Base-by-base conservation (phyloP, 2,329 filamentous ascomycete genomes). In the Colletotrichum noveboracense region DNA sequence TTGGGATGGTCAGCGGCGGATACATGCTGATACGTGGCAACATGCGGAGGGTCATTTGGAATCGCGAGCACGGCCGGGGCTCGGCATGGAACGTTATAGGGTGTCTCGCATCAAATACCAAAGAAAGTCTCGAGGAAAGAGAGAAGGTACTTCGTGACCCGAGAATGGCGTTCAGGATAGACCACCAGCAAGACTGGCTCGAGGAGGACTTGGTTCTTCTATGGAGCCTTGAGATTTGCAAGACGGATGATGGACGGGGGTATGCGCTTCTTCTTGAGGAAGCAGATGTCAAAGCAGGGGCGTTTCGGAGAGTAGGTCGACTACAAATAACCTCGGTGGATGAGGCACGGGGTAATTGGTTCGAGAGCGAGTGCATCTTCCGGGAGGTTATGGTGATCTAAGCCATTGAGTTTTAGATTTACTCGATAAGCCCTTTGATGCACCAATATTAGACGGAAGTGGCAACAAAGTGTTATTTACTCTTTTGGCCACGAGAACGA, bases 161-260 rank as follows among this genome's bases (percentile, higher is more conserved):
- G 6, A 28, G 66, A 21, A 68, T 58, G 66, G 26, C n/a, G 13
- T 7, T 58, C 1, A 55, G 30, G 6, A 58, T 43, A 10, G 66
- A 68, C 28, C 30, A 58, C 3, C 66, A 52, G 0, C 13, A 38
- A 1, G 66, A 68, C 12, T 58, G 48, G 52, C 66, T 24, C 12
- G 9, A 26, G 13, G 16, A 52, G 58, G 66, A 66, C 10, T 26
- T 16, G 18, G n/a, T 52, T 34, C 30, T 28, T 9, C 52, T 68
- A 3, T 68, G 52, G 66, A 68, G 66, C 26, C 18, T 68, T 18
- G 66, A 68, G 10, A 68, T 68, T 26, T 68, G 66, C 48, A 68
- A 68, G 43, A 26, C 66, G 3, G 48, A 38, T 8, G 52, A 38
- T 1, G 66, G 48, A 7, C 14, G 21, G 9, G 66, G 66, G 8